These are phyloP conservation scores for Bipolaris sorokiniana DNA, from an alignment of 2,329 filamentous ascomycete species.

Conservation along the genomic window DNA sequence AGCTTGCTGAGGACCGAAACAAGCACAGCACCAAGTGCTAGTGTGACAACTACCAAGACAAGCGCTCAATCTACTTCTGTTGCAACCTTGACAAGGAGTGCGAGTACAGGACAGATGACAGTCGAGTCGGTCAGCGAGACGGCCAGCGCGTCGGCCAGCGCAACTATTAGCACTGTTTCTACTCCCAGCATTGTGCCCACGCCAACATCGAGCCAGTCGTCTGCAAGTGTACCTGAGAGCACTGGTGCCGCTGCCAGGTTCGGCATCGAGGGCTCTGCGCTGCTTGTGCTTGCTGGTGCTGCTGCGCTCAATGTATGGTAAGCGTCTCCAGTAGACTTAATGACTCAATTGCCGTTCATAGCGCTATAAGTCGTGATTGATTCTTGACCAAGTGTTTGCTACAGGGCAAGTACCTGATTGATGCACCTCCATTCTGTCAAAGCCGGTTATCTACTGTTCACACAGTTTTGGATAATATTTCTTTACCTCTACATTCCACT, in stretches of 20 bases:
- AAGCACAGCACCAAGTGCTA: slow-evolving; percentile 16
- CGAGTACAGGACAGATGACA: slow-evolving; percentile 4
- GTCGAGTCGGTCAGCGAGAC: not conserved
- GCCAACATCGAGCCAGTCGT: slow-evolving; percentile 10
- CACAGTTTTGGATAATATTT: no score
- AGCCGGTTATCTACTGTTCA: not conserved
- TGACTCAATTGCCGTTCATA: not conserved
- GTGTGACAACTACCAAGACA: slow-evolving; percentile 12
- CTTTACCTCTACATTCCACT: no score
- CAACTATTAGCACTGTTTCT: slow-evolving; percentile 1
- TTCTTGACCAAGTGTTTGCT: not conserved
- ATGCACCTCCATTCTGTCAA: not conserved
- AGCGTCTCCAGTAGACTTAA: not conserved
- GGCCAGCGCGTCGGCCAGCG: not conserved
- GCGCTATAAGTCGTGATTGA: not conserved
- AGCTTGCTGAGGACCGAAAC: slow-evolving; percentile 26
- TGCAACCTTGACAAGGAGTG: slow-evolving; percentile 10
- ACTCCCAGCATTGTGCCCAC: slow-evolving; percentile 9
- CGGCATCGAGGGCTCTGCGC: slow-evolving; percentile 25
- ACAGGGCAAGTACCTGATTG: not conserved
- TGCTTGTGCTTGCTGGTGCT: slow-evolving; percentile 31
- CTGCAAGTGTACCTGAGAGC: slow-evolving; percentile 21
- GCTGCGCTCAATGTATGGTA: slow-evolving; percentile 29
- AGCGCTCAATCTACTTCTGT: slow-evolving; percentile 9
- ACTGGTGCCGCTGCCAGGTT: slow-evolving; percentile 32